phyloP scores from a whole-genome alignment of 78 protist species.

The Monocercomonoides exilis region DNA sequence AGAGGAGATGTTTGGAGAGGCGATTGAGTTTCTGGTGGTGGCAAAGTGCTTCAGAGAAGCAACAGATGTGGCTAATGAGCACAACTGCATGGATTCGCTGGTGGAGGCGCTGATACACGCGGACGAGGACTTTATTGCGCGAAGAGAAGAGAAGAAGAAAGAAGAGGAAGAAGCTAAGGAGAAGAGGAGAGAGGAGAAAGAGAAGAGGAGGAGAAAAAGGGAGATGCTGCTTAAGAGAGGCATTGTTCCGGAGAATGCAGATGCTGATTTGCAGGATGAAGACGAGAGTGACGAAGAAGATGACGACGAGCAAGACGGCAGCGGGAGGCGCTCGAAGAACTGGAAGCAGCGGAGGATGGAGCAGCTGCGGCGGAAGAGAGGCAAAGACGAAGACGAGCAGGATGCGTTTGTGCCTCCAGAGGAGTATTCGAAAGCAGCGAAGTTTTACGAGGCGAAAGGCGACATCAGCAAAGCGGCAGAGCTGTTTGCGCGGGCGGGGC shows the following conservation, averaged over 20 bases:
- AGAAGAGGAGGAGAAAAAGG: too few relatives aligned
- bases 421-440: not conserved
- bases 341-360: too few relatives aligned
- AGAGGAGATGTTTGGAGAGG: not conserved
- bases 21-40: not conserved
- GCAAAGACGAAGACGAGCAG: not conserved
- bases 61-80: not conserved
- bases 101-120: not conserved
- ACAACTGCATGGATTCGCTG: not conserved
- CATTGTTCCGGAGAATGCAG: too few relatives aligned
- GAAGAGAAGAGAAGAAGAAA: not conserved
- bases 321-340: too few relatives aligned
- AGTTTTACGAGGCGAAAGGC: not conserved
- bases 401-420: not conserved
- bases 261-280: too few relatives aligned
- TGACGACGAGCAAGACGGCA: too few relatives aligned
- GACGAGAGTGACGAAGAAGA: too few relatives aligned
- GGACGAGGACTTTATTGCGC: not conserved
- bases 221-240: too few relatives aligned
- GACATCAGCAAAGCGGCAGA: not conserved
- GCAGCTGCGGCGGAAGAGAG: too few relatives aligned
- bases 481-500: not conserved
- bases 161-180: not conserved
- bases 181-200: not conserved
- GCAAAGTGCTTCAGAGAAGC: not conserved